A percentile compares a stretch with the other conserved stretches of the same genome.
phyloP scores from a whole-genome alignment of 2,329 filamentous ascomycete genomes.

The Lachnellula occidentalis region DNA sequence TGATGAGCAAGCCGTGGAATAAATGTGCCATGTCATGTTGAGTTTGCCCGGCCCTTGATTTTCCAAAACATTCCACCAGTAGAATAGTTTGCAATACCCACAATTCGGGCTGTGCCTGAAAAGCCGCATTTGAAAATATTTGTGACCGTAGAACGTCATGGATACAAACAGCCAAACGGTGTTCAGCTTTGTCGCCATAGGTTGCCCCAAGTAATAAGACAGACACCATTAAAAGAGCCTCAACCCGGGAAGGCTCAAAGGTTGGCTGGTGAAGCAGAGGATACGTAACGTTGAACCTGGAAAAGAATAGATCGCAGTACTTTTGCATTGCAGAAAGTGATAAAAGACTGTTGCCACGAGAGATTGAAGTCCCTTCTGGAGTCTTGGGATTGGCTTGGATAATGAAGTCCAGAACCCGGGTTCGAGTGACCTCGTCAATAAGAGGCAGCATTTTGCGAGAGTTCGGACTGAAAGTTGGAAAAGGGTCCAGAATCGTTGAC shows the following conservation, averaged over 20 bases:
- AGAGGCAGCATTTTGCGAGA: constrained; percentile 9
- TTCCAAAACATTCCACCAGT: constrained; percentile 59
- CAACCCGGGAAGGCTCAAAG: constrained; percentile 44
- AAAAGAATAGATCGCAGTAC: constrained; percentile 56
- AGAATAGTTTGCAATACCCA: constrained; percentile 59
- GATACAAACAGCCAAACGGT: constrained; percentile 56
- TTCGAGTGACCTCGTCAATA: constrained; percentile 38
- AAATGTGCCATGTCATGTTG: constrained; percentile 60
- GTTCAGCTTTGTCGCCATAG: constrained; percentile 52
- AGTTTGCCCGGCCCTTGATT: constrained; percentile 55
- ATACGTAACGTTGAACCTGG: constrained; percentile 54
- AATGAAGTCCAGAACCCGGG: constrained; percentile 44
- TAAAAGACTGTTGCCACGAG: constrained; percentile 46
- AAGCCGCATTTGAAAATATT: constrained; percentile 53
- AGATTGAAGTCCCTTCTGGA: constrained; percentile 42
- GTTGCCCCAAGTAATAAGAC: constrained; percentile 57
- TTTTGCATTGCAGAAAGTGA: constrained; percentile 46
- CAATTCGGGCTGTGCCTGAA: constrained; percentile 52
- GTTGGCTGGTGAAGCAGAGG: constrained; percentile 54
- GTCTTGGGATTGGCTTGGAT: constrained; percentile 43
- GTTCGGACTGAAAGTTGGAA: constrained; percentile 28
- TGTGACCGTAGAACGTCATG: constrained; percentile 54
- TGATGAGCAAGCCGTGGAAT: constrained; percentile 51
- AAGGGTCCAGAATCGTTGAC: constrained; percentile 5
- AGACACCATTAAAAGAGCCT: constrained; percentile 48